Evolutionary conservation across 1,284 basidiomycete species (phyloP), one percentile per base, ranked within the genome.

Genomic region (Wallemia ichthyophaga): DNA sequence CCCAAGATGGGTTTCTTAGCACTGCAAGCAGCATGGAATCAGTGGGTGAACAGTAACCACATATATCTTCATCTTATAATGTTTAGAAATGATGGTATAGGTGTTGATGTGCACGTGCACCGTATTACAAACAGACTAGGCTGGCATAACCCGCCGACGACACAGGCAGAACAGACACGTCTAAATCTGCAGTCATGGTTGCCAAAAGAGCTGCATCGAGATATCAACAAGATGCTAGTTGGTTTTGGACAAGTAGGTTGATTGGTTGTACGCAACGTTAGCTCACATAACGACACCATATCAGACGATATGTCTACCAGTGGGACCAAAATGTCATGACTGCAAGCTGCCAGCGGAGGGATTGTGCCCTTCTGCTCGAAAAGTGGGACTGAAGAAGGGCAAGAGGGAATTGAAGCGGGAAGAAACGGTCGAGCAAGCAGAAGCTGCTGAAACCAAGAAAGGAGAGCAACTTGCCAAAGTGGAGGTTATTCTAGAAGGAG

Each of bases 41-140:
- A 86, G 83, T 85, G 65, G 60, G 79, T 67, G 2, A 19, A 15
- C n/a, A 27, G 24, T 58, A 19, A 11, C 26, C 1, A 24, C 48
- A 21, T n/a, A 15, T 17, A 59, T 17, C 31, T 24, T 31, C 58
- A 53, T 19, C 58, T 26, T 23, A 27, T 26, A 53, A 13, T 2
- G 60, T 21, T 2, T 64, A 86, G 85, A 56, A 91, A 94, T 64
- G 74, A 78, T n/a, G 92, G 91, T 0, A 94, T 98, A 33, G 92
- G 92, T 0, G 91, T 96, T 0, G 92, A 96, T 65, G 83, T 87
- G 0, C 89, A 98, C 66, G 92, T 98, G 0, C 89, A 96, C 65
- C 75, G 92, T 0, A 91, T 96, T 60, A 87, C 88, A 15, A 92
- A 95, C 65, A 75, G 89, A 21, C 71, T 96, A 0, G 81, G 83